Conservation (phyloP, 345 rosid genomes). For the Ceriops zippeliana region DNA sequence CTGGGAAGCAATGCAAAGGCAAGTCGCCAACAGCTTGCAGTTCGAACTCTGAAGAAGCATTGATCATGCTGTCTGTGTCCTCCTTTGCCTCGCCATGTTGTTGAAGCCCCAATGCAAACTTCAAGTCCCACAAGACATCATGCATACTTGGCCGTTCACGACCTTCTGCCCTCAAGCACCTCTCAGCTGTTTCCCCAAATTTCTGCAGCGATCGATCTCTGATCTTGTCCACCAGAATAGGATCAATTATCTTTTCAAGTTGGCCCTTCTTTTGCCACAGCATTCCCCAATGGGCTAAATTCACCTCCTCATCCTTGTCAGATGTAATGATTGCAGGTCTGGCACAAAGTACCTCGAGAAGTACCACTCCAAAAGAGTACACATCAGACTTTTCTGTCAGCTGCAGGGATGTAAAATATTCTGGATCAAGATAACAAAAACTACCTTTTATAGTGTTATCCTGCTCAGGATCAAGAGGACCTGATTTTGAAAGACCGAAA, state of each 20-base stretch:
- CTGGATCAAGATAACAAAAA: constrained; percentile 56
- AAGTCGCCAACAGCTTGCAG: background rate
- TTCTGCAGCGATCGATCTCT: constrained; percentile 42
- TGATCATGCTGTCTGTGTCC: background rate
- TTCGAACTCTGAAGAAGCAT: background rate
- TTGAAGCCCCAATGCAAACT: background rate
- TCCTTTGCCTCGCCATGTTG: background rate
- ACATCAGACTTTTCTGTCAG: constrained; percentile 20
- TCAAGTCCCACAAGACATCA: constrained; percentile 1
- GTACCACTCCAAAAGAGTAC: constrained; percentile 56
- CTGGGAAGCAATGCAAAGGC: background rate
- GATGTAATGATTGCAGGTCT: constrained; percentile 28
- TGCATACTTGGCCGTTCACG: background rate
- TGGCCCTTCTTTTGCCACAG: constrained; percentile 27
- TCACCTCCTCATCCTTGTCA: constrained; percentile 22
- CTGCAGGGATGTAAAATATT: constrained; percentile 40
- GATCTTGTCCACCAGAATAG: constrained; percentile 29
- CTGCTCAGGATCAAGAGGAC: constrained; percentile 31
- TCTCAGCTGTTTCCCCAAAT: constrained; percentile 46
- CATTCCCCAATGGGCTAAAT: constrained; percentile 49
- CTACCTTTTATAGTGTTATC: constrained; percentile 50
- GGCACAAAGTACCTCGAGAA: constrained; percentile 43
- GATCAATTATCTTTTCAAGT: constrained; percentile 45
- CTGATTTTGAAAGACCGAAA: constrained; percentile 51
- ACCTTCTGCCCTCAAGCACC: constrained; percentile 39